Evolutionary conservation across 192 early-diverging fungal species (phyloP).

Genomic region (Backusella macrospora): DNA sequence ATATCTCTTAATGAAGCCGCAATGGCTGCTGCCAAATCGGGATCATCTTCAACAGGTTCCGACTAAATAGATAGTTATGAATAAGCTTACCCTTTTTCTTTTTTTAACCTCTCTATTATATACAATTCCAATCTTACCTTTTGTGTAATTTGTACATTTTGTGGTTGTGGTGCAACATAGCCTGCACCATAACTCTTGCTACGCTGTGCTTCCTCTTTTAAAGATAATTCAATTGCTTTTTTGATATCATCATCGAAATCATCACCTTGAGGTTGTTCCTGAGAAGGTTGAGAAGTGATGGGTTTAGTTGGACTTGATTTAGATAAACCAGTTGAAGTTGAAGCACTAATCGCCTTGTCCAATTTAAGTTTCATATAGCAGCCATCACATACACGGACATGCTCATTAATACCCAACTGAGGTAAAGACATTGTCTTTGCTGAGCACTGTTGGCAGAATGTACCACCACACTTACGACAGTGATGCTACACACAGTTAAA

Average conservation of each 20-base stretch:
- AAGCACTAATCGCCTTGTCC: conserved; percentile 19
- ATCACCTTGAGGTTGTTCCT: conserved; percentile 31
- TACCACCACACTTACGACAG: conserved; percentile 95
- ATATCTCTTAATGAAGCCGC: conserved; percentile 76
- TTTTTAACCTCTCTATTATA: conserved; percentile 5
- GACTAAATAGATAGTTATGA: neutral
- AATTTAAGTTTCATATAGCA: conserved; percentile 75
- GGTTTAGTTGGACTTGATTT: neutral
- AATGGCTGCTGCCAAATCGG: conserved; percentile 75
- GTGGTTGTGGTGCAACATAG: conserved; percentile 39
- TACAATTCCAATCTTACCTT: neutral
- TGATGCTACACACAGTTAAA: conserved; percentile 68
- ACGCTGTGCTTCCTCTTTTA: conserved; percentile 73
- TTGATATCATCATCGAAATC: conserved; percentile 90
- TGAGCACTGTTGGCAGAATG: conserved; percentile 93
- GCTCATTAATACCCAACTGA: conserved; percentile 82
- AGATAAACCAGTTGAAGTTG: neutral
- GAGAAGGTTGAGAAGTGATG: conserved; percentile 15
- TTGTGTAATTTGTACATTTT: conserved; percentile 11
- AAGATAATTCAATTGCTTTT: conserved; percentile 89
- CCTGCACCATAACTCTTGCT: conserved; percentile 40
- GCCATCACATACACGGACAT: conserved; percentile 94
- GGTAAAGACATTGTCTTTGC: conserved; percentile 84
- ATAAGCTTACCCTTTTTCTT: neutral
- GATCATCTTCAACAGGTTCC: conserved; percentile 51